phyloP scores from a whole-genome alignment of 306 rosid genomes.

The Inga leiocalycina region DNA sequence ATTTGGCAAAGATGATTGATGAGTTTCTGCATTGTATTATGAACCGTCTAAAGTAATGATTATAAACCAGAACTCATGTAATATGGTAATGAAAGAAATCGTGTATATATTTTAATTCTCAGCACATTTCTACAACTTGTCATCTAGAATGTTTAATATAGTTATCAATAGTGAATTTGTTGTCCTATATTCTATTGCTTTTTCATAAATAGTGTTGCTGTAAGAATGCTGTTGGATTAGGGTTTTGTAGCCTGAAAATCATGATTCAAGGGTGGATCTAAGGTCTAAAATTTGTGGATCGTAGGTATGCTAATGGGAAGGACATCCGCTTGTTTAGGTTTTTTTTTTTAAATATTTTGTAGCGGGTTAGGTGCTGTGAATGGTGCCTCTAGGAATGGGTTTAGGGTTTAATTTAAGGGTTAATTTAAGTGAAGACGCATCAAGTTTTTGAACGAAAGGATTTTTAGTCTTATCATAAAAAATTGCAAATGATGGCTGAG shows the following conservation, averaged over 20 bases:
- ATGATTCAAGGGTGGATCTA: neutral
- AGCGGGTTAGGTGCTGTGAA: neutral
- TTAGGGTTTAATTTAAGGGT: neutral
- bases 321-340: neutral
- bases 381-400: neutral
- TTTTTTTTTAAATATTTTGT: neutral
- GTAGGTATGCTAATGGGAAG: neutral
- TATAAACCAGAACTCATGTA: neutral
- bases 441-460: neutral
- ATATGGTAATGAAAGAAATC: too few species aligned
- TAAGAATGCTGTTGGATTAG: neutral
- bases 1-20: slow-evolving; percentile 13
- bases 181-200: neutral
- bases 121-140: too few species aligned
- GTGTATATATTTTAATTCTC: too few species aligned
- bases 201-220: neutral
- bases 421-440: neutral
- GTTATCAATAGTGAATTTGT: too few species aligned
- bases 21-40: neutral
- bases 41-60: slow-evolving; percentile 16
- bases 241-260: neutral
- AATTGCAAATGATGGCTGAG: neutral
- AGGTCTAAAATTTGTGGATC: neutral
- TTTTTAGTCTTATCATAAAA: neutral
- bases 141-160: too few species aligned